phyloP scores from a whole-genome alignment of 2,329 filamentous ascomycete genomes.

The Ciborinia camelliae region DNA sequence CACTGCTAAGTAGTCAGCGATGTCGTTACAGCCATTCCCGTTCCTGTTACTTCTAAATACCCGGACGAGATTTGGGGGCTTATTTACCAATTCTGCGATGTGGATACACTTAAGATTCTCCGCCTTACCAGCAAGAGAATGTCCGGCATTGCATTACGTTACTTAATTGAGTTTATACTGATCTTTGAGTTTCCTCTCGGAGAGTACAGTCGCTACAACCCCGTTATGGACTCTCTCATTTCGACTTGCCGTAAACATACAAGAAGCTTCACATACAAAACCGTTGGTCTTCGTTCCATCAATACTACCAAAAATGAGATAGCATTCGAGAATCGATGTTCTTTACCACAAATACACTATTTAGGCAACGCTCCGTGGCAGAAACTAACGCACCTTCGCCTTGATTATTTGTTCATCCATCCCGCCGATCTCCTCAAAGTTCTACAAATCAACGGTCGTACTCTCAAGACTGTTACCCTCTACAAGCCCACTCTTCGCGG shows the following conservation, averaged over 20 bases:
- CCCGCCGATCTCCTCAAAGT: not conserved
- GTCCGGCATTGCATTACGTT: not conserved
- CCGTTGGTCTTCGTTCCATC: not conserved
- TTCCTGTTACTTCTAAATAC: not conserved
- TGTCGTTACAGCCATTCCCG: not conserved
- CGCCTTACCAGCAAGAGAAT: not conserved
- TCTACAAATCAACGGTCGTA: not conserved
- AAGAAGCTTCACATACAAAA: not conserved
- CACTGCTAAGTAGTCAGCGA: not conserved
- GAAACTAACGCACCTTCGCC: not conserved
- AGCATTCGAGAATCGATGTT: not conserved
- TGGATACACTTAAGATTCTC: not conserved
- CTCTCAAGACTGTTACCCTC: not conserved
- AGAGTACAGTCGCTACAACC: not conserved
- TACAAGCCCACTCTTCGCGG: not conserved
- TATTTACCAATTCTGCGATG: not conserved
- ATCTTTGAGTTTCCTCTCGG: not conserved
- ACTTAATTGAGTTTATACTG: not conserved
- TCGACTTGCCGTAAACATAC: not conserved
- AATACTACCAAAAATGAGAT: no score
- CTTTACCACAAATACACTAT: not conserved
- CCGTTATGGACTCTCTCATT: not conserved
- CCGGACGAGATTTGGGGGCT: not conserved
- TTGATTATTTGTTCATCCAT: not conserved
- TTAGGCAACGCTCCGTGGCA: not conserved